Percentiles rank a stretch among this genome's conserved stretches.
Evolutionary conservation across 2,329 filamentous ascomycete genomes (phyloP).

Genomic region (Setomelanomma holmii): DNA sequence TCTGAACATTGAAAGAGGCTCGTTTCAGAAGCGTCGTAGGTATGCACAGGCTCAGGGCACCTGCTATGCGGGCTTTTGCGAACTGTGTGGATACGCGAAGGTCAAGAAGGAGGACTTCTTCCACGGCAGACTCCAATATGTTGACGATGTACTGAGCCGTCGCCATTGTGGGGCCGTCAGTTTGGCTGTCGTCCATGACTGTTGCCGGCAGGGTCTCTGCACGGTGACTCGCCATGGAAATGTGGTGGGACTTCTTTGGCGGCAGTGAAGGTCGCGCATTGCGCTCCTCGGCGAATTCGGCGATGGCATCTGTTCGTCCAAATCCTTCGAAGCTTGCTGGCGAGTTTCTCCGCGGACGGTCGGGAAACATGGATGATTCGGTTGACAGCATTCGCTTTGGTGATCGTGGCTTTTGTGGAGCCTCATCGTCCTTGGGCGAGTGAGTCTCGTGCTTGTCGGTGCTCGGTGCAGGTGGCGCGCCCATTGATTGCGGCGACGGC

Average conservation of each 20-base stretch:
- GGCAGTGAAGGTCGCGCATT: conserved; percentile 43
- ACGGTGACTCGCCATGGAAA: conserved; percentile 40
- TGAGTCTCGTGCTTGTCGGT: conserved; percentile 13
- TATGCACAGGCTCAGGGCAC: conserved; percentile 92
- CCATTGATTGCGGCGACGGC: conserved; percentile 48
- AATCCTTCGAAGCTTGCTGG: conserved; percentile 54
- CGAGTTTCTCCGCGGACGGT: conserved; percentile 55
- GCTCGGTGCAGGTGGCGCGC: conserved; percentile 17
- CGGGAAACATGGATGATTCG: conserved; percentile 50
- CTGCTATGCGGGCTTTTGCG: conserved; percentile 73
- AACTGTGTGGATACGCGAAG: conserved; percentile 87
- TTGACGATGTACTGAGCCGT: conserved; percentile 59
- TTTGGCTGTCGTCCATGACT: conserved; percentile 30
- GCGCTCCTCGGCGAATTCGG: conserved; percentile 44
- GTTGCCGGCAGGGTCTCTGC: conserved; percentile 55
- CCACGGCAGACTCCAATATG: conserved; percentile 55
- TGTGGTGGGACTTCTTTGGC: conserved; percentile 20
- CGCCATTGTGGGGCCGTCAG: conserved; percentile 50
- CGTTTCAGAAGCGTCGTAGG: conserved; percentile 92
- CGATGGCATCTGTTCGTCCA: conserved; percentile 42
- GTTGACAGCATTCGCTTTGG: conserved; percentile 58
- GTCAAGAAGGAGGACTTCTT: conserved; percentile 76
- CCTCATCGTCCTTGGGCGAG: conserved; percentile 24
- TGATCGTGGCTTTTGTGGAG: conserved; percentile 47
- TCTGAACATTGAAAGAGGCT: conserved; percentile 86